phyloP scores from a whole-genome alignment of 2,329 filamentous ascomycete species.

The Calonectria leucothoes region DNA sequence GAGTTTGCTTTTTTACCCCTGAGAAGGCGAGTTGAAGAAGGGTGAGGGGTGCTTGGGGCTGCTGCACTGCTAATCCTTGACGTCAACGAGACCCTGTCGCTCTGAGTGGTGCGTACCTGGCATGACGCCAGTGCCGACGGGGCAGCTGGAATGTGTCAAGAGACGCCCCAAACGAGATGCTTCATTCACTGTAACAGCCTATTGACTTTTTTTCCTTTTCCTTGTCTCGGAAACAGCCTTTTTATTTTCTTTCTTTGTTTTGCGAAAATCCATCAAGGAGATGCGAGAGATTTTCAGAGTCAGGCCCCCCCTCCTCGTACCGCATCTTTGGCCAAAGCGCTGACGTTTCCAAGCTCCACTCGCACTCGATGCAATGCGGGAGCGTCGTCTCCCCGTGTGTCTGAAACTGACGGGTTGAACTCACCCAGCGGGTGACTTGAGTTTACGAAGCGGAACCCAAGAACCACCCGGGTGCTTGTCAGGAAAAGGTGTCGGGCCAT shows the following conservation, averaged over 20 bases:
- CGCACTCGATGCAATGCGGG: slow-evolving; percentile 5
- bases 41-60: not conserved
- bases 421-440: not conserved
- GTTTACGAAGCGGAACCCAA: not conserved
- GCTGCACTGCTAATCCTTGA: slow-evolving; percentile 6
- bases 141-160: slow-evolving; percentile 1
- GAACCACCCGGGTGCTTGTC: not conserved
- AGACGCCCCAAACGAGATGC: not conserved
- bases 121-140: not conserved
- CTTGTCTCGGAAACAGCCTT: not conserved
- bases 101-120: slow-evolving; percentile 10
- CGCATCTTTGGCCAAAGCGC: slow-evolving; percentile 14
- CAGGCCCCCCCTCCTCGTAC: not conserved
- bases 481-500: not conserved
- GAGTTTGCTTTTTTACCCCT: not conserved
- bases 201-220: not conserved
- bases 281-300: not conserved
- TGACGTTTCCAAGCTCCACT: slow-evolving; percentile 23
- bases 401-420: slow-evolving; percentile 16
- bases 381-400: not conserved
- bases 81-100: slow-evolving; percentile 2
- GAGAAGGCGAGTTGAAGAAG: not conserved
- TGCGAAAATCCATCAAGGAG: not conserved
- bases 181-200: not conserved
- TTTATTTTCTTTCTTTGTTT: not conserved